These are phyloP conservation scores for Rhynchosporium agropyri DNA, from an alignment of 2,329 filamentous ascomycete species.

Conservation along the genomic window DNA sequence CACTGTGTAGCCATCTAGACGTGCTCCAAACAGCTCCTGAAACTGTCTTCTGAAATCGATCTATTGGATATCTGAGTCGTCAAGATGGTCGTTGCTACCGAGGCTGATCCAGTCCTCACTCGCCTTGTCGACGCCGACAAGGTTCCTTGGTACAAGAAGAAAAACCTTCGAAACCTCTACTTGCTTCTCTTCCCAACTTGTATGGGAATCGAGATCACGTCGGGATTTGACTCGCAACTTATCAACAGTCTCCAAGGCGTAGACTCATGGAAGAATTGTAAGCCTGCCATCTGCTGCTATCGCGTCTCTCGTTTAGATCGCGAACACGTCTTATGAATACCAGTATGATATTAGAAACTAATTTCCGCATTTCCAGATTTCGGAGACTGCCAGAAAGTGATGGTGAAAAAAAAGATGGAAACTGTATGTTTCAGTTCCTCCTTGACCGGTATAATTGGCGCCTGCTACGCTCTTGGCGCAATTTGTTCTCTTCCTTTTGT, in stretches of 20 bases:
- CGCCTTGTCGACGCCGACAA: slow-evolving; percentile 46
- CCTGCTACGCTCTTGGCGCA: slow-evolving; percentile 58
- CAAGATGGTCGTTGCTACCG: slow-evolving; percentile 11
- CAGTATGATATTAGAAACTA: too few species aligned
- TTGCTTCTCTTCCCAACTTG: slow-evolving; percentile 50
- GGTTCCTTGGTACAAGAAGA: slow-evolving; percentile 46
- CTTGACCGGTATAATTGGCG: slow-evolving; percentile 36
- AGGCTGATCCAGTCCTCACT: slow-evolving; percentile 45
- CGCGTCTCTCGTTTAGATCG: too few species aligned
- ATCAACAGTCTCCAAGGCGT: slow-evolving; percentile 49
- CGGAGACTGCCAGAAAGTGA: neutral
- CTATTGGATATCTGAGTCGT: neutral
- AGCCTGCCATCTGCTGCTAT: neutral
- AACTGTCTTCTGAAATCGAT: neutral
- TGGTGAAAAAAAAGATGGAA: slow-evolving; percentile 1
- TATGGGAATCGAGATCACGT: slow-evolving; percentile 58
- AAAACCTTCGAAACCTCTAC: slow-evolving; percentile 45
- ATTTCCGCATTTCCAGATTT: neutral
- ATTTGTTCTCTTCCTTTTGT: slow-evolving; percentile 57
- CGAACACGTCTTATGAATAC: too few species aligned
- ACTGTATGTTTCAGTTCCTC: neutral
- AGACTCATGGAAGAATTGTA: slow-evolving; percentile 41
- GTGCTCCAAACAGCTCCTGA: neutral
- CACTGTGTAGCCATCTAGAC: neutral
- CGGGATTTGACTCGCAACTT: slow-evolving; percentile 55